phyloP scores from a whole-genome alignment of 345 rosid species.

The Eucalyptus grandis region DNA sequence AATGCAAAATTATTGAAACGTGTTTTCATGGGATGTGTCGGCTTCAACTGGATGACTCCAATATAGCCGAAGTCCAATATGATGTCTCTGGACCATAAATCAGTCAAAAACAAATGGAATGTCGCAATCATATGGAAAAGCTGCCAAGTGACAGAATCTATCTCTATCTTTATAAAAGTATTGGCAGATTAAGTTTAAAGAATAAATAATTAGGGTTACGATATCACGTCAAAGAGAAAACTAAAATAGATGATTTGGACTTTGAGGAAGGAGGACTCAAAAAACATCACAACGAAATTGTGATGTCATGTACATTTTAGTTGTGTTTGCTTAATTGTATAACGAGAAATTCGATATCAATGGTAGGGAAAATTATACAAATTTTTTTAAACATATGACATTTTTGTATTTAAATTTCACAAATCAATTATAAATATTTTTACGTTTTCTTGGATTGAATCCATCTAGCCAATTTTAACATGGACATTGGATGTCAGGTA shows the following conservation, averaged over 20 bases:
- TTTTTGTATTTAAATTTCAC: too few relatives aligned
- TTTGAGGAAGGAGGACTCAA: background rate
- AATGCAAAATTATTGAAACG: background rate
- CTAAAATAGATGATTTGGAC: background rate
- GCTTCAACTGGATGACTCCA: background rate
- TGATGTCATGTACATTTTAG: background rate
- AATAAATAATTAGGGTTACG: background rate
- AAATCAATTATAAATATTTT: too few relatives aligned
- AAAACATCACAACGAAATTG: background rate
- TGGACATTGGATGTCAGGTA: accelerated
- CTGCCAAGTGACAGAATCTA: background rate
- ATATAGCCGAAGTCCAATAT: background rate
- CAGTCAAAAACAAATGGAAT: background rate
- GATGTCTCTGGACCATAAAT: too few relatives aligned
- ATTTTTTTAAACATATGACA: too few relatives aligned
- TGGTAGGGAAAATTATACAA: background rate
- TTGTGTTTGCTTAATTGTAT: background rate
- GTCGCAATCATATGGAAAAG: background rate
- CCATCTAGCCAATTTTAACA: too few relatives aligned
- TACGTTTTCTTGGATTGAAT: too few relatives aligned
- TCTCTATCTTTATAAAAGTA: background rate
- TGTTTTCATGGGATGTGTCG: background rate
- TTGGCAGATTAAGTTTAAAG: background rate
- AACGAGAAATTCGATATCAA: accelerated
- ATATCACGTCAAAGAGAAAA: background rate